These are phyloP conservation scores for Russula virescens DNA, from an alignment of 768 basidiomycete genomes.

Conservation along the genomic window DNA sequence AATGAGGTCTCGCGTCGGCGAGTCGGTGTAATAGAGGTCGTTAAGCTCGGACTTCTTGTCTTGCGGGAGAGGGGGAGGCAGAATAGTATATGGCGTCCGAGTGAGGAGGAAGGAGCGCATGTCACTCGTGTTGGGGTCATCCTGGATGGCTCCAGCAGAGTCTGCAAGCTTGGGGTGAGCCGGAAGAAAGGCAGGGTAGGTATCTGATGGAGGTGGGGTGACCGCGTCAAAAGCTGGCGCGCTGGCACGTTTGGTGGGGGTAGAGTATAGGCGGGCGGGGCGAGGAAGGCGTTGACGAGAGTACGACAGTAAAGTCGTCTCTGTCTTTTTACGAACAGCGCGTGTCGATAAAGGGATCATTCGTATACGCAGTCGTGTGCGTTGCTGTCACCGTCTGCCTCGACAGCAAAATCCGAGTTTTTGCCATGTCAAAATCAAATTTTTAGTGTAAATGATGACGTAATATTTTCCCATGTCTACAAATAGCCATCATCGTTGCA, in stretches of 20 bases:
- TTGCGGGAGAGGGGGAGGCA: slow-evolving; percentile 61
- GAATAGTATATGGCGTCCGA: slow-evolving; percentile 46
- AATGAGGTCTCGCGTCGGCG: slow-evolving; percentile 59
- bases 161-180: slow-evolving; percentile 23
- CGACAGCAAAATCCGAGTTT: not conserved
- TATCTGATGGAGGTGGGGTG: slow-evolving; percentile 33
- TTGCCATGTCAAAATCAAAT: not conserved
- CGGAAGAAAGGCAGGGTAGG: slow-evolving; percentile 38
- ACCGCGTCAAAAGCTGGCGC: slow-evolving; percentile 47
- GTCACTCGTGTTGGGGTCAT: slow-evolving; percentile 28
- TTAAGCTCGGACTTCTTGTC: slow-evolving; percentile 38
- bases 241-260: slow-evolving; percentile 50
- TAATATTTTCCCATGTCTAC: slow-evolving; percentile 10
- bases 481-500: too few relatives aligned
- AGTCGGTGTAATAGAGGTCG: slow-evolving; percentile 57
- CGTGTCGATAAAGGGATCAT: slow-evolving; percentile 33
- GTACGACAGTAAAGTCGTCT: slow-evolving; percentile 48
- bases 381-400: not conserved
- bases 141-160: slow-evolving; percentile 1
- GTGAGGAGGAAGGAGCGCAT: slow-evolving; percentile 49
- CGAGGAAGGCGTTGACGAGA: slow-evolving; percentile 62
- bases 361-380: not conserved
- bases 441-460: not conserved
- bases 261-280: slow-evolving; percentile 64
- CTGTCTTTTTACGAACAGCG: slow-evolving; percentile 26